These are phyloP conservation scores for Amanita thiersii DNA, from an alignment of 768 basidiomycete species.

Conservation along the genomic window DNA sequence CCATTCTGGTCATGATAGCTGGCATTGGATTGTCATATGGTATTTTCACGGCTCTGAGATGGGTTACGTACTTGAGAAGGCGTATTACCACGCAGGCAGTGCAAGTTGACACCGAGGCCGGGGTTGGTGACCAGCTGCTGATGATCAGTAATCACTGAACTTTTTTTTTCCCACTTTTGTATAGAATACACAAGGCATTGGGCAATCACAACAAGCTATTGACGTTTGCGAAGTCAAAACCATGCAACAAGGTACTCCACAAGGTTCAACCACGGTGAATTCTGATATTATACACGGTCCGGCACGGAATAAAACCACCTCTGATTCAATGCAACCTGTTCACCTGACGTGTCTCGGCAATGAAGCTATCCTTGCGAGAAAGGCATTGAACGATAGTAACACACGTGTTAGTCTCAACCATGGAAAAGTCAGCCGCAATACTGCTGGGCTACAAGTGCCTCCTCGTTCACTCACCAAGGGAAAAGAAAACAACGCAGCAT, in stretches of 20 bases:
- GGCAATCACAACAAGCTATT: too few species aligned
- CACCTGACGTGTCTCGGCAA: not conserved
- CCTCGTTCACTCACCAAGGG: not conserved
- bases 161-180: too few species aligned
- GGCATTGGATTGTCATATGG: constrained; percentile 6
- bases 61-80: not conserved
- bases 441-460: not conserved
- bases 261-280: too few species aligned
- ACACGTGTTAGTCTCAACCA: not conserved
- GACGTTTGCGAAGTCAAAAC: too few species aligned
- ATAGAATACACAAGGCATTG: too few species aligned
- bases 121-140: not conserved
- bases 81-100: not conserved
- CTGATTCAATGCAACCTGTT: not conserved
- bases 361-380: constrained; percentile 1
- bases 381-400: not conserved
- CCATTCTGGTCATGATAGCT: constrained; percentile 5
- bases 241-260: too few species aligned
- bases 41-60: constrained; percentile 4
- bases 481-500: constrained; percentile 3
- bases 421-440: not conserved
- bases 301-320: too few species aligned
- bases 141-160: not conserved
- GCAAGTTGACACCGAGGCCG: not conserved
- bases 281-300: too few species aligned